Base-by-base conservation (phyloP, 805 yeast genomes). In the Pichia exigua region DNA sequence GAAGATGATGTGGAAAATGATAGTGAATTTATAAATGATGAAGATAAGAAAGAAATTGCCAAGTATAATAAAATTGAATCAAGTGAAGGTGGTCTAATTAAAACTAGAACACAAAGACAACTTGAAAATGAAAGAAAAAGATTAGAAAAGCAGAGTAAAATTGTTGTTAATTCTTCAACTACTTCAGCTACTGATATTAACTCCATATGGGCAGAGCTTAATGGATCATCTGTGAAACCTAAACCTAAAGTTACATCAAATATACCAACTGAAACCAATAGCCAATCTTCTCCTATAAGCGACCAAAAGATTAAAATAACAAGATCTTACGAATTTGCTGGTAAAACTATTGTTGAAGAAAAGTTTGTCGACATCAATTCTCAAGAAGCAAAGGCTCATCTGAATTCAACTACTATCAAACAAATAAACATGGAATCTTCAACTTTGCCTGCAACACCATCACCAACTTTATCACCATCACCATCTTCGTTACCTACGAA, bases 281-380 rank as follows among this genome's bases (percentile, higher is more conserved):
- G 8, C 35, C n/a, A 20, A 22, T 6, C 38, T 13, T 18, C 27
- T 8, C 3, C 20, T 3, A 3, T 32, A 13, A 35, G 24, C 12
- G 22, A 27, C 5, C 82, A 82, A 47, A 76, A 76, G 62, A 77
- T 92, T 51, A 79, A 81, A 59, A 90, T 92, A 51, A 82, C 79
- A 54, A 75, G 94, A 55, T 79, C 83, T 2, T 92, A 87, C 64
- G 85, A 87, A 52, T 92, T 89, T 74, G 98, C 99, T 0, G 97
- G 97, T 7, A 86, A 86, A 59, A 73, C 81, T 2, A 74, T 85
- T 2, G 79, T 85, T 0, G 96, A 91, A 61, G 83, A 83, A 53
- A 89, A 87, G 66, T 73, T 76, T 67, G 97, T 94, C 1, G 85
- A 81, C 45, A 77, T 76, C 9, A 74, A 79, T 45, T 85, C 96